Conservation (phyloP, 495 filamentous ascomycete species). For the Talaromyces ruber region DNA sequence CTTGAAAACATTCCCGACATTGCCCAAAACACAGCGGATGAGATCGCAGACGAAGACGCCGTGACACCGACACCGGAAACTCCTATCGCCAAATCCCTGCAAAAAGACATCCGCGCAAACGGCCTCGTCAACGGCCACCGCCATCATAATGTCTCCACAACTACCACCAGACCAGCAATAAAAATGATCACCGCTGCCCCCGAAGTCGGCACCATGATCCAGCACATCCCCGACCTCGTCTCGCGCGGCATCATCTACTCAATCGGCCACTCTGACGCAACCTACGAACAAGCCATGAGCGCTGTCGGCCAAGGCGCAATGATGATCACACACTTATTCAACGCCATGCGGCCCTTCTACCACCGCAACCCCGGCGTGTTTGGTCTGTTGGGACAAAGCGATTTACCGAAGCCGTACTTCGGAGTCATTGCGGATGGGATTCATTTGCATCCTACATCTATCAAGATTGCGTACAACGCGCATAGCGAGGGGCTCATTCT, state of each 20-base stretch:
- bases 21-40: not conserved
- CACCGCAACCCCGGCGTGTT: constrained; percentile 82
- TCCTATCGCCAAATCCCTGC: not conserved
- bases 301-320: constrained; percentile 63
- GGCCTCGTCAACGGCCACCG: not conserved
- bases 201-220: constrained; percentile 57
- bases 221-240: constrained; percentile 51
- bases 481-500: constrained; percentile 48
- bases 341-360: constrained; percentile 79
- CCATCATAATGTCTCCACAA: constrained; percentile 9
- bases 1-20: constrained; percentile 40
- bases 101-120: constrained; percentile 1
- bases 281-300: constrained; percentile 60
- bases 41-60: constrained; percentile 4
- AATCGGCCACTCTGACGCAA: constrained; percentile 75
- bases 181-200: constrained; percentile 78
- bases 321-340: constrained; percentile 87
- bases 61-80: not conserved
- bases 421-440: constrained; percentile 56
- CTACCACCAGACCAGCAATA: constrained; percentile 27
- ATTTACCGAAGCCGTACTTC: constrained; percentile 44
- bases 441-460: constrained; percentile 52
- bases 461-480: constrained; percentile 51
- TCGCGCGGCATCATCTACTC: constrained; percentile 58
- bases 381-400: constrained; percentile 53